Percentiles rank a stretch among this genome's conserved stretches.
These are phyloP conservation scores for Pythium apleroticum DNA, from an alignment of 352 stramenopile species.

Conservation along the genomic window DNA sequence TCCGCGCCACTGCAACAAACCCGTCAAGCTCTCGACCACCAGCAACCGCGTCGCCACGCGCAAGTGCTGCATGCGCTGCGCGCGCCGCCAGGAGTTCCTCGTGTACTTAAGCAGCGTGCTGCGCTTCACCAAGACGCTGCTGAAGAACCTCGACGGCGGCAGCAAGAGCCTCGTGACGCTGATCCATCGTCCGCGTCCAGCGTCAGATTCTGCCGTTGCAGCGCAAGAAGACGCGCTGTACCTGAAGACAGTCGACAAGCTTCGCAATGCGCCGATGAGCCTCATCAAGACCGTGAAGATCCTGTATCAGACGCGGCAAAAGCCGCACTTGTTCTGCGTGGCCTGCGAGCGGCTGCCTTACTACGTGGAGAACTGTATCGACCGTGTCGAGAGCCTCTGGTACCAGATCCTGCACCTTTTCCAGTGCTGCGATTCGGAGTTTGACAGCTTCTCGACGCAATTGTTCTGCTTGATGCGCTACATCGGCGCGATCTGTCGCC, in stretches of 20 bases:
- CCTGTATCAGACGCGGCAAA: slow-evolving; percentile 72
- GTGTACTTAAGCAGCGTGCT: slow-evolving; percentile 37
- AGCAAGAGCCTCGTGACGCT: slow-evolving; percentile 19
- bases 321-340: slow-evolving; percentile 63
- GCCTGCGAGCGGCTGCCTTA: slow-evolving; percentile 67
- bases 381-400: slow-evolving; percentile 76
- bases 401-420: slow-evolving; percentile 81
- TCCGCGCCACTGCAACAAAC: slow-evolving; percentile 53
- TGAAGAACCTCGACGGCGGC: slow-evolving; percentile 18
- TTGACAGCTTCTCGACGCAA: slow-evolving; percentile 44
- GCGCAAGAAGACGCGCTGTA: slow-evolving; percentile 32
- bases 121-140: slow-evolving; percentile 40
- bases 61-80: slow-evolving; percentile 55
- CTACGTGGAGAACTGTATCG: slow-evolving; percentile 72
- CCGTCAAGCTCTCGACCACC: slow-evolving; percentile 48
- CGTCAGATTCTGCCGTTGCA: neutral
- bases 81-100: slow-evolving; percentile 60
- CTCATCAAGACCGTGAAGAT: slow-evolving; percentile 81
- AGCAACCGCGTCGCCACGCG: slow-evolving; percentile 30
- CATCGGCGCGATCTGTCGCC: slow-evolving; percentile 68
- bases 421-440: slow-evolving; percentile 64
- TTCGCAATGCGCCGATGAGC: slow-evolving; percentile 59
- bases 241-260: slow-evolving; percentile 48
- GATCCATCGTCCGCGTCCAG: slow-evolving; percentile 7
- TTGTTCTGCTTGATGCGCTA: slow-evolving; percentile 69